Percentiles rank a stretch among this genome's conserved stretches.
Conservation (phyloP, 768 basidiomycete species). For the Suillus brevipes region DNA sequence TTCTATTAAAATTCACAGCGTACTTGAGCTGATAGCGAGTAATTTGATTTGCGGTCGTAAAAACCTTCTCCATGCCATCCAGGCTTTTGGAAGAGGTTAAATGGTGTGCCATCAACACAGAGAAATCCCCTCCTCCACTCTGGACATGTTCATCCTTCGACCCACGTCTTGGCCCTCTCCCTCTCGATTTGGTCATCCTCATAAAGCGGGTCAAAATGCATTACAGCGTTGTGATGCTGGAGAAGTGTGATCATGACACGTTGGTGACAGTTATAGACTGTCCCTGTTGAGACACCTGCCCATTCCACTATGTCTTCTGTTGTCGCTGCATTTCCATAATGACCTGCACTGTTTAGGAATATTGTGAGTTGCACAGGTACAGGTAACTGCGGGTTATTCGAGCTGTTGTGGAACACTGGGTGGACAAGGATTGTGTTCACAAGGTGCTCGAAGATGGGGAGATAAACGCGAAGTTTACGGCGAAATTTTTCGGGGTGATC, state of each 20-base stretch:
- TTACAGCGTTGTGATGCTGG: conserved; percentile 11
- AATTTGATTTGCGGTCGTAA: conserved; percentile 15
- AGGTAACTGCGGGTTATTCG: conserved; percentile 20
- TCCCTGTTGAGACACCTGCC: conserved; percentile 22
- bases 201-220: conserved; percentile 9
- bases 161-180: background rate
- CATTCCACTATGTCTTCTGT: conserved; percentile 22
- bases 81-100: conserved; percentile 23
- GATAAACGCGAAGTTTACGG: conserved; percentile 26
- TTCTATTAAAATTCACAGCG: background rate
- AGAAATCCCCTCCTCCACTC: conserved; percentile 13
- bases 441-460: conserved; percentile 25
- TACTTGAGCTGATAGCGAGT: conserved; percentile 17
- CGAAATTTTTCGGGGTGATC: conserved; percentile 24
- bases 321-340: conserved; percentile 14
- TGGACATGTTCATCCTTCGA: background rate
- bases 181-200: conserved; percentile 4
- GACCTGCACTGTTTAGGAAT: conserved; percentile 27
- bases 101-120: conserved; percentile 14
- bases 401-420: conserved; percentile 29
- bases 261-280: conserved; percentile 20
- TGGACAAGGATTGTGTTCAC: conserved; percentile 22
- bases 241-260: conserved; percentile 17
- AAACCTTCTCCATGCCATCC: conserved; percentile 20
- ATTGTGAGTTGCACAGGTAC: conserved; percentile 33